Percentiles rank a stretch among this genome's conserved stretches.
Conservation (phyloP, 2,329 filamentous ascomycete species). For the Colletotrichum camelliae region DNA sequence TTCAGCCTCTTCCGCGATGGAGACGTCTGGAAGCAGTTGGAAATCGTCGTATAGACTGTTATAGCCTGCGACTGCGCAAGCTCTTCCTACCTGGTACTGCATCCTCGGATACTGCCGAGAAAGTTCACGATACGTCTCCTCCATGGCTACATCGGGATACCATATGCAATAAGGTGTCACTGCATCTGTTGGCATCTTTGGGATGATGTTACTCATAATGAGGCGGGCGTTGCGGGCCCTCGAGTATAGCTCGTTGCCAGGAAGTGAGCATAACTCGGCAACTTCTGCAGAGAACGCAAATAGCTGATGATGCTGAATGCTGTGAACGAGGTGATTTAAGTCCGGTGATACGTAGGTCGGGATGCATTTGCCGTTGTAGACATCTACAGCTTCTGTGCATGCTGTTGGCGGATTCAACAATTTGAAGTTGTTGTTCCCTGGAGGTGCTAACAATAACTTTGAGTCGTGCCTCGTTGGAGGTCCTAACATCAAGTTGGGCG, state of each 20-base stretch:
- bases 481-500: too few relatives aligned
- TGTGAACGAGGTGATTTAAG: not conserved
- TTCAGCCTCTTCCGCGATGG: conserved; percentile 42
- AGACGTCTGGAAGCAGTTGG: conserved; percentile 36
- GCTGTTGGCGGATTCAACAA: too few relatives aligned
- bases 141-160: conserved; percentile 39
- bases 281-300: not conserved
- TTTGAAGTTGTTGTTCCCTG: too few relatives aligned
- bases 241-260: not conserved
- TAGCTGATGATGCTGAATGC: not conserved
- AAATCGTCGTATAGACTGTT: conserved; percentile 37
- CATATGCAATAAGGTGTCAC: conserved; percentile 44
- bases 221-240: not conserved
- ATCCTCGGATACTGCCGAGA: conserved; percentile 35
- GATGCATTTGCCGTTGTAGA: too few relatives aligned
- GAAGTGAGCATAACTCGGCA: accelerated
- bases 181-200: conserved; percentile 24
- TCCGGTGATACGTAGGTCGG: too few relatives aligned
- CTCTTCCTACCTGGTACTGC: conserved; percentile 41
- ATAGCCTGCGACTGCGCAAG: conserved; percentile 44
- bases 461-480: too few relatives aligned
- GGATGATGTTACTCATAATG: conserved; percentile 38
- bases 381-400: too few relatives aligned
- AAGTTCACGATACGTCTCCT: conserved; percentile 40
- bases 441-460: too few relatives aligned